phyloP scores from a whole-genome alignment of 2,329 filamentous ascomycete genomes.

The Plectosphaerella sp. region DNA sequence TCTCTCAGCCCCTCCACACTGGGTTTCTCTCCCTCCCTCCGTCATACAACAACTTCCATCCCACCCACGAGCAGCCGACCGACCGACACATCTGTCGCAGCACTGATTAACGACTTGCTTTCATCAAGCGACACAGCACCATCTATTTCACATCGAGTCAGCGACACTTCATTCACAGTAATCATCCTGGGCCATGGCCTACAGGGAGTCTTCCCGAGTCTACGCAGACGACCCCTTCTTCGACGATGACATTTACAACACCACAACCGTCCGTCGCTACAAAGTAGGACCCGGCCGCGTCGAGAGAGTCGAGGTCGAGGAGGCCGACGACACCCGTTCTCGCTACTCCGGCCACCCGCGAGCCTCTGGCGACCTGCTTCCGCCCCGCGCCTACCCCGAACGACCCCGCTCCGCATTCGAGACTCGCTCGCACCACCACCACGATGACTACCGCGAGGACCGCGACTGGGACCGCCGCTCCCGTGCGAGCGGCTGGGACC shows the following conservation, averaged over 20 bases:
- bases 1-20: too few relatives aligned
- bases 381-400: constrained; percentile 28
- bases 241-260: constrained; percentile 41
- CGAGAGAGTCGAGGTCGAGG: constrained; percentile 38
- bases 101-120: too few relatives aligned
- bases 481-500: constrained; percentile 14
- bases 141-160: too few relatives aligned
- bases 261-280: constrained; percentile 48
- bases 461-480: constrained; percentile 26
- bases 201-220: constrained; percentile 24
- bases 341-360: constrained; percentile 33
- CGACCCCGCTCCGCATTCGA: constrained; percentile 49
- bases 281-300: constrained; percentile 39
- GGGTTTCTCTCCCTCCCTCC: too few relatives aligned
- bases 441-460: constrained; percentile 19
- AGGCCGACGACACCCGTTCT: constrained; percentile 39
- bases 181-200: constrained; percentile 18
- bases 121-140: too few relatives aligned
- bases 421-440: constrained; percentile 23
- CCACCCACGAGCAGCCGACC: too few relatives aligned
- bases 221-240: constrained; percentile 28
- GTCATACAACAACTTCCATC: too few relatives aligned
- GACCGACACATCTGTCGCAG: too few relatives aligned
- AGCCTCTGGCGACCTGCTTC: constrained; percentile 32
- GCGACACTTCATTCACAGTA: too few relatives aligned